phyloP scores from a whole-genome alignment of 176 grass and related monocot genomes.

The Raddia guianensis region DNA sequence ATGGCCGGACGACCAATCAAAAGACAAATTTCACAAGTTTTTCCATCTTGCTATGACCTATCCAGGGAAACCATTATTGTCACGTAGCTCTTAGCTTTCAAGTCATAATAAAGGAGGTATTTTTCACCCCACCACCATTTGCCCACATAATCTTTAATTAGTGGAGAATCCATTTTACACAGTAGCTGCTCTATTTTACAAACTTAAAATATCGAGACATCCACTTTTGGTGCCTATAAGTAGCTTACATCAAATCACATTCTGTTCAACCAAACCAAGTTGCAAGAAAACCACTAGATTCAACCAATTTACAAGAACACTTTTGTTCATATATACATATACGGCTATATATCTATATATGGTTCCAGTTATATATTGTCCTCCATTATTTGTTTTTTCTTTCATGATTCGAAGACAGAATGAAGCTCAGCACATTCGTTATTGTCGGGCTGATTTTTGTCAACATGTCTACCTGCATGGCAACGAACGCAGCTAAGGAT shows the following conservation, averaged over 20 bases:
- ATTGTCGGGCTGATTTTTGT: background rate
- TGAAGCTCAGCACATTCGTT: constrained; percentile 29
- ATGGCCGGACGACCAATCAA: background rate
- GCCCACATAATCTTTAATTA: constrained; percentile 32
- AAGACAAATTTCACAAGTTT: background rate
- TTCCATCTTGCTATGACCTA: background rate
- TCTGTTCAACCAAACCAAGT: background rate
- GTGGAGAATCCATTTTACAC: constrained; percentile 49
- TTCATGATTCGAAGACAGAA: background rate
- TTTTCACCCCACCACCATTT: constrained; percentile 20
- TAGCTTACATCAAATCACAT: constrained; percentile 37
- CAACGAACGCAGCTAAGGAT: constrained; percentile 18
- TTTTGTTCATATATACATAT: background rate
- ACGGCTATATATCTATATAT: background rate
- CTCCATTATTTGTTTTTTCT: background rate
- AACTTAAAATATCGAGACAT: background rate
- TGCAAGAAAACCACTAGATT: background rate
- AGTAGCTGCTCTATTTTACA: background rate
- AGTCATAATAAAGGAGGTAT: background rate
- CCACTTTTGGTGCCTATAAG: constrained; percentile 34
- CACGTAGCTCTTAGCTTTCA: constrained; percentile 13
- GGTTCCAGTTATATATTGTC: background rate
- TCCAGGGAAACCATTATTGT: background rate
- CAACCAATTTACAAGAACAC: background rate
- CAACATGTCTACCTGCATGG: constrained; percentile 18